Base-by-base conservation (phyloP, 148 eudicot species). In the Heliamphora exappendiculata region DNA sequence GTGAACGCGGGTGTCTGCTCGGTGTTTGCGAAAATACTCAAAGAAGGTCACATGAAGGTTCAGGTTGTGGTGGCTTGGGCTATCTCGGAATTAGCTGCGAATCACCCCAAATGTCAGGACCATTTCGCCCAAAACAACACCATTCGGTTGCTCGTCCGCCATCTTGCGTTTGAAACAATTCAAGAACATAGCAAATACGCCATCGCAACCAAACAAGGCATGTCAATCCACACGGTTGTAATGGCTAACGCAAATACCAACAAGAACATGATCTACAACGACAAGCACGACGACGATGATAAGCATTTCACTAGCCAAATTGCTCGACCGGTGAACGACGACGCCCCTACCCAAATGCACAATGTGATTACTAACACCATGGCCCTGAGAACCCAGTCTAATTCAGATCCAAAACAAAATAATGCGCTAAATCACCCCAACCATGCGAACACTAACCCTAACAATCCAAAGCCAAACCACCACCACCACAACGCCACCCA, bases 31-130 rank as follows among this genome's bases (percentile, higher is more conserved):
- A 93, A 93, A 77, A 90, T 93, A 16, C 75, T 93, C 9, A 93
- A 93, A 73, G 94, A 91, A 24, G 94, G 94, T 0, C 92, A 82
- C 53, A 91, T 93, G 98, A 88, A 84, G 72, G 94, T 93, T 0
- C 98, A 93, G 47, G 81, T 86, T 9, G 84, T 84, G 31, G 97
- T 90, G 68, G 98, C 97, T n/a, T 89, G 93, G 94, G 93, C 97
- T 0, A 86, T 93, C 0, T 91, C 96, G 0, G 91, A 89, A 42
- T 75, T 93, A 10, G 97, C 92, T 0, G 91, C 90, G 0, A 81
- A 85, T 65, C 82, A 87, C 36, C 91, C 91, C 0, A 91, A 93
- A 80, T 91, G 96, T 2, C 96, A 93, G 22, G 96, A 93, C 73
- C 96, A 89, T 80, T 91, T 93, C 59, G 86, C 86, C 0, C 96